Conservation (phyloP, 345 rosid genomes). For the Eucalyptus curtisii region DNA sequence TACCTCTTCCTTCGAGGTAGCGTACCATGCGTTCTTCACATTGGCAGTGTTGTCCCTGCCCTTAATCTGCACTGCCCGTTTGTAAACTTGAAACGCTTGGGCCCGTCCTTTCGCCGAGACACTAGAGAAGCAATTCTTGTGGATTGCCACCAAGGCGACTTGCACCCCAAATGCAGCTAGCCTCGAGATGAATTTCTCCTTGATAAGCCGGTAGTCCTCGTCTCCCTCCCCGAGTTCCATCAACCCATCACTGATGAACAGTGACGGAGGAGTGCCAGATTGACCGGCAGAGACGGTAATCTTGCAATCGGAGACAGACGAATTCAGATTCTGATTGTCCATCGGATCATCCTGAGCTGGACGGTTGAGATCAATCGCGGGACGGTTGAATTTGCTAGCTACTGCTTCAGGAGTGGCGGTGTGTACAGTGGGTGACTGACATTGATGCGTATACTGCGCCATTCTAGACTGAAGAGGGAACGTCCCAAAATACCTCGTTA, state of each 20-base stretch:
- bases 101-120: constrained; percentile 33
- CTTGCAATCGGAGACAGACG: constrained; percentile 43
- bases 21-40: constrained; percentile 60
- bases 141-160: constrained; percentile 26
- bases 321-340: neutral
- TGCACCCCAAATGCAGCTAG: constrained; percentile 24
- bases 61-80: constrained; percentile 36
- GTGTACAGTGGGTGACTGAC: neutral
- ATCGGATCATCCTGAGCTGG: neutral
- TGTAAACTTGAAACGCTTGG: constrained; percentile 39
- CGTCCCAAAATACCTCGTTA: neutral
- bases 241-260: constrained; percentile 6
- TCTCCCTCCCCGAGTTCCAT: constrained; percentile 35
- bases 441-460: neutral
- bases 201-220: constrained; percentile 27
- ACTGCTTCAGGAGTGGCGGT: neutral
- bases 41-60: constrained; percentile 36
- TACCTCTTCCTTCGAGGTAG: constrained; percentile 29
- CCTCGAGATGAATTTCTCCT: constrained; percentile 18
- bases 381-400: neutral
- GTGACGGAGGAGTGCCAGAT: neutral
- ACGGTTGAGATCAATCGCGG: neutral
- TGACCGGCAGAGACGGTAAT: constrained; percentile 9
- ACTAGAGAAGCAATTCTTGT: constrained; percentile 19
- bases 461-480: neutral